Evolutionary conservation across 345 rosid species (phyloP).

Genomic region (Trapa bicornis): DNA sequence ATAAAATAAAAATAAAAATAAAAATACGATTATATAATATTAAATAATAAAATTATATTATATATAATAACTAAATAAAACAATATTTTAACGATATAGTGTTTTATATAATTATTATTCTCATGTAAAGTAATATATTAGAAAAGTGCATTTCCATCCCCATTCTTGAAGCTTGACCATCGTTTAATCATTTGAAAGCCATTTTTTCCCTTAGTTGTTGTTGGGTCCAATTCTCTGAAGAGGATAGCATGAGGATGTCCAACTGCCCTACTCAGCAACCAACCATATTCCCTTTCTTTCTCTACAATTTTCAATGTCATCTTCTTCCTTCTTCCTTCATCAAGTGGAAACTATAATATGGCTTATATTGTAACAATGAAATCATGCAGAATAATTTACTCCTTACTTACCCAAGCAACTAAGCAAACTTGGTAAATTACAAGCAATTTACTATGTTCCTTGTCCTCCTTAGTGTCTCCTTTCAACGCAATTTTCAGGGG

Average conservation of each 20-base stretch:
- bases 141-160: neutral
- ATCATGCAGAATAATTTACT: no score
- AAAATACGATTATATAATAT: no score
- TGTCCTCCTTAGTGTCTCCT: neutral
- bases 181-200: neutral
- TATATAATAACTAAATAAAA: no score
- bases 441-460: neutral
- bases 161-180: neutral
- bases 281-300: neutral
- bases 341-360: no score
- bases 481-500: neutral
- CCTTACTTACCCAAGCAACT: neutral
- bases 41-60: no score
- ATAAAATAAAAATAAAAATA: no score
- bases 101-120: no score
- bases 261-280: neutral
- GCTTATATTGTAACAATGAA: neutral
- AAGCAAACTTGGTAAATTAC: neutral
- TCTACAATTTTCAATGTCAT: neutral
- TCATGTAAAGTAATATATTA: no score
- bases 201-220: neutral
- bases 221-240: neutral
- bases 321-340: neutral
- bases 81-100: no score
- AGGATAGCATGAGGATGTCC: neutral